phyloP scores from a whole-genome alignment of 129 eudicot genomes.

The Helichrysum umbraculigerum region DNA sequence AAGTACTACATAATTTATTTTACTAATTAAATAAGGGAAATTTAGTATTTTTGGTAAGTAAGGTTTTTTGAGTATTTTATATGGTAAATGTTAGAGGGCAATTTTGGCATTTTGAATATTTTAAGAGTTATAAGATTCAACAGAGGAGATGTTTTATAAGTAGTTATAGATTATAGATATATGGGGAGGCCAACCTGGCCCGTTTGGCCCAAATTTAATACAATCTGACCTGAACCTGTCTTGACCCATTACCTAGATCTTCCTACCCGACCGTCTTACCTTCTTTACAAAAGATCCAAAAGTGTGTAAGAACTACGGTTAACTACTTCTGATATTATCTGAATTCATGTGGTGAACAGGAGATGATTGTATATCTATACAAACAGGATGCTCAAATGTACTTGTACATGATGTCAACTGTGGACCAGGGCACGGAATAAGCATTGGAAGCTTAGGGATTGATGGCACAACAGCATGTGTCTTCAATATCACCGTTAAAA shows the following conservation, averaged over 20 bases:
- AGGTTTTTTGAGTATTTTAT: too few species aligned
- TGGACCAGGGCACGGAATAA: conserved; percentile 98
- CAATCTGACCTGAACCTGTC: not conserved
- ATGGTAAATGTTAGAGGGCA: too few species aligned
- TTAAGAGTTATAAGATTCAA: too few species aligned
- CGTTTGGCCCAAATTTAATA: not conserved
- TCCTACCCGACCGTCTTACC: not conserved
- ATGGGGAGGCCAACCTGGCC: not conserved
- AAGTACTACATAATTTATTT: too few species aligned
- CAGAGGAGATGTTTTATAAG: too few species aligned
- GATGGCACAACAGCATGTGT: conserved; percentile 78
- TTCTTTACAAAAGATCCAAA: not conserved
- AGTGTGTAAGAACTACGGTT: not conserved
- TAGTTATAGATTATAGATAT: too few species aligned
- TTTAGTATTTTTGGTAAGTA: too few species aligned
- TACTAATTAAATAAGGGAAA: too few species aligned
- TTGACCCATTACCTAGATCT: not conserved
- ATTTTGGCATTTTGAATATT: too few species aligned
- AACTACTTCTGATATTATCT: conserved; percentile 5
- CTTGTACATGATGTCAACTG: conserved; percentile 74
- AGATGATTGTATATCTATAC: conserved; percentile 95
- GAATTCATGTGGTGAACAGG: conserved; percentile 43
- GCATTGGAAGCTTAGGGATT: conserved; percentile 87
- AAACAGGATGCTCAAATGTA: conserved; percentile 90
- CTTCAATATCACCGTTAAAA: conserved; percentile 73